phyloP scores from a whole-genome alignment of 2,329 filamentous ascomycete genomes.

The Colletotrichum tanaceti region DNA sequence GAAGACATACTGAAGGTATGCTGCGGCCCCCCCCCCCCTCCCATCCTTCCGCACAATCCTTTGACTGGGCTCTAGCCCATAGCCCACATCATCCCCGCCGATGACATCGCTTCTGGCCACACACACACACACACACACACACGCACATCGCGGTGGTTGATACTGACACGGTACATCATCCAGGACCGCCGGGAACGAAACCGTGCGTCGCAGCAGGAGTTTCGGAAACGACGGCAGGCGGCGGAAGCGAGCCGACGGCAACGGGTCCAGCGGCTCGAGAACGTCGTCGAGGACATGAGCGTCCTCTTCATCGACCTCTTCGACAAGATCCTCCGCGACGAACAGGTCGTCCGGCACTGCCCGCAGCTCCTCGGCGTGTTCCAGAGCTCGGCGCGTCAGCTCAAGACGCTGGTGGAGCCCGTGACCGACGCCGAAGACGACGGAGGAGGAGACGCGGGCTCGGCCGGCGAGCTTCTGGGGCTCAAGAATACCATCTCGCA shows the following conservation, averaged over 20 bases:
- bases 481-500: too few relatives aligned
- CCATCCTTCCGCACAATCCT: not conserved
- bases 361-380: not conserved
- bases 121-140: too few relatives aligned
- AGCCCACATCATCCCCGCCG: too few relatives aligned
- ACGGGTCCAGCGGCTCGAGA: not conserved
- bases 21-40: too few relatives aligned
- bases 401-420: constrained; percentile 2
- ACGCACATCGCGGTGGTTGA: too few relatives aligned
- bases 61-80: not conserved
- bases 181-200: not conserved
- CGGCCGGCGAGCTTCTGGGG: not conserved
- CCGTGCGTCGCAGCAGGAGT: not conserved
- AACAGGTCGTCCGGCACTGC: not conserved
- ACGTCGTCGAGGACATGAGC: not conserved
- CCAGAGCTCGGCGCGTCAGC: not conserved
- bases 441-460: too few relatives aligned
- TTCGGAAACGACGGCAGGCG: constrained; percentile 1
- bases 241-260: not conserved
- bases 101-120: too few relatives aligned
- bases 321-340: not conserved
- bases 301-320: constrained; percentile 6
- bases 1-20: not conserved
- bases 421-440: not conserved
- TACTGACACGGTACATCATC: not conserved